Conservation (phyloP, 2,329 filamentous ascomycete genomes). For the Trichophyton simii region DNA sequence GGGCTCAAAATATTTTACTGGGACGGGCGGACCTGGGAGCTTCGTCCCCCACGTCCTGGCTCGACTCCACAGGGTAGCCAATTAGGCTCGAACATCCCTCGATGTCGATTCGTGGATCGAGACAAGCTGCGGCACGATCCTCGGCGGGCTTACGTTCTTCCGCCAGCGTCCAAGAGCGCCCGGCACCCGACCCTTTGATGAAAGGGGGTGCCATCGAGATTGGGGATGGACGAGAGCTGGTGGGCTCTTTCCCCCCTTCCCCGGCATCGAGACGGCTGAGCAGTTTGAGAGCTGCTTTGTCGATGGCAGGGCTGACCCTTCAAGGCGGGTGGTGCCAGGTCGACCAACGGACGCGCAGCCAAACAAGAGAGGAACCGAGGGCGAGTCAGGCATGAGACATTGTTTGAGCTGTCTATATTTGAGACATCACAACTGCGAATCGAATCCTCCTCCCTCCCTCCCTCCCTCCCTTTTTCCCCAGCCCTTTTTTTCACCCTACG, state of each 20-base stretch:
- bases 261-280: neutral
- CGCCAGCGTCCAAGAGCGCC: neutral
- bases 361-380: neutral
- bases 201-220: neutral
- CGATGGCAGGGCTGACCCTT: neutral
- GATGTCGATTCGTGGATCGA: constrained; percentile 4
- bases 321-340: neutral
- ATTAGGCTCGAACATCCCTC: constrained; percentile 1
- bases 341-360: neutral
- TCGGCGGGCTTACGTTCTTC: neutral
- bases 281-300: neutral
- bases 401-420: neutral
- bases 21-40: too few relatives aligned
- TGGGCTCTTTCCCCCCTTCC: neutral
- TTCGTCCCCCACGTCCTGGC: neutral
- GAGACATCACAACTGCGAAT: neutral
- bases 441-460: too few relatives aligned
- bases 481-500: neutral
- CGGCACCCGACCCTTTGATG: neutral
- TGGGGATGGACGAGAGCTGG: neutral
- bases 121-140: neutral
- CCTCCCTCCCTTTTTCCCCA: neutral
- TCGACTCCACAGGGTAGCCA: neutral
- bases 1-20: too few relatives aligned
- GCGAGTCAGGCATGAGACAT: neutral